Evolutionary conservation across 108 stramenopile species (phyloP).

Genomic region (Cyclotella cryptica): DNA sequence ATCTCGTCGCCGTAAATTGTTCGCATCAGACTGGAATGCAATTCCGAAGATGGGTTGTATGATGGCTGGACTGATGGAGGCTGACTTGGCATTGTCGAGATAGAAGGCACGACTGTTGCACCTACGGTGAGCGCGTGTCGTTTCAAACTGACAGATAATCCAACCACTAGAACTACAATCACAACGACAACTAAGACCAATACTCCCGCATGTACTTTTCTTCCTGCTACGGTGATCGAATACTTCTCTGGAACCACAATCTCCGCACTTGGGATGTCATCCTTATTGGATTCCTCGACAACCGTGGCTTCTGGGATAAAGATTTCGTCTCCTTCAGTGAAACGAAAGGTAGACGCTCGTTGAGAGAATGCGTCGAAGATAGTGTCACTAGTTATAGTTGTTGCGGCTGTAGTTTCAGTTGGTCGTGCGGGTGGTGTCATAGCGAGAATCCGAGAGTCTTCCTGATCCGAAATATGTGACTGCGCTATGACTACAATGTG

Average conservation of each 20-base stretch:
- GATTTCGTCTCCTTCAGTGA: not conserved
- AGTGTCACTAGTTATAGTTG: not conserved
- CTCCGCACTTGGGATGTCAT: slow-evolving; percentile 14
- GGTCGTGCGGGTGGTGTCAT: not conserved
- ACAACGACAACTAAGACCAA: not conserved
- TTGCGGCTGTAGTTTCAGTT: slow-evolving; percentile 1
- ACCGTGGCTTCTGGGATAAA: slow-evolving; percentile 15
- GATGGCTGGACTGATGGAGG: slow-evolving; percentile 2
- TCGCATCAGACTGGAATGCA: not conserved
- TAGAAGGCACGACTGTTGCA: not conserved
- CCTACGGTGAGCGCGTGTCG: not conserved
- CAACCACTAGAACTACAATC: not conserved
- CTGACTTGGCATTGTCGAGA: not conserved
- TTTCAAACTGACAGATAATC: slow-evolving; percentile 7
- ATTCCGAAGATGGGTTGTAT: not conserved
- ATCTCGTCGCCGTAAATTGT: slow-evolving; percentile 7
- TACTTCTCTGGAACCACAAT: slow-evolving; percentile 7
- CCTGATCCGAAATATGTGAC: not conserved
- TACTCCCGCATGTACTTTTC: slow-evolving; percentile 5
- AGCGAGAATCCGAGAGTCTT: not conserved
- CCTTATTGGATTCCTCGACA: slow-evolving; percentile 4
- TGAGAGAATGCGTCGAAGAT: slow-evolving; percentile 13
- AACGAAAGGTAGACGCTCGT: not conserved
- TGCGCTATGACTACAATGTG: not conserved
- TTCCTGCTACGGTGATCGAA: slow-evolving; percentile 7